A percentile compares a stretch with the other conserved stretches of the same genome.
phyloP scores from a whole-genome alignment of 805 yeast species.

The Saccharomycopsis fodiens region DNA sequence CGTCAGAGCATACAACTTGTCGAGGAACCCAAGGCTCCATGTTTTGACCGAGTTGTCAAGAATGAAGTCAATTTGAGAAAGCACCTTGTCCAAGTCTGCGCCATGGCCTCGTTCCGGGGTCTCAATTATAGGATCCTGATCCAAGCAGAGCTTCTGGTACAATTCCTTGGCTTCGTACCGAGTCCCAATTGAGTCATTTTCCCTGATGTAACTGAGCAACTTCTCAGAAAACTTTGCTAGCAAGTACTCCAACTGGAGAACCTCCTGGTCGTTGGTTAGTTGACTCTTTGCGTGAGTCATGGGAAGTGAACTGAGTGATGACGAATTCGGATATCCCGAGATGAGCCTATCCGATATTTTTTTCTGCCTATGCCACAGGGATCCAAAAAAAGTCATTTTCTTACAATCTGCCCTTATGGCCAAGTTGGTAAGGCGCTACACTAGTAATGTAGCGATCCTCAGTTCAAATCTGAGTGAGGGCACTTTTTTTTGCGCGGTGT shows the following conservation, averaged over 20 bases:
- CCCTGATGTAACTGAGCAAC: neutral
- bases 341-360: neutral
- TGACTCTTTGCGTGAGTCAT: neutral
- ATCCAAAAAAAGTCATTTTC: neutral
- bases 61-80: slow-evolving; percentile 24
- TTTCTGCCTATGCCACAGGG: neutral
- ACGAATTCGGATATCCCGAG: too few species aligned
- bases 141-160: neutral
- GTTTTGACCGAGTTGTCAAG: slow-evolving; percentile 67
- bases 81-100: neutral
- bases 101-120: slow-evolving; percentile 1
- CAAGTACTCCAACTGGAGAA: slow-evolving; percentile 3
- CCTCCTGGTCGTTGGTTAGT: slow-evolving; percentile 1
- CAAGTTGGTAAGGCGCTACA: slow-evolving; percentile 35
- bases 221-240: neutral
- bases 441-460: slow-evolving; percentile 34
- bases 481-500: slow-evolving; percentile 18
- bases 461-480: slow-evolving; percentile 33
- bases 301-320: too few species aligned
- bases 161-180: slow-evolving; percentile 3
- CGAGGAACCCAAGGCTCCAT: slow-evolving; percentile 83
- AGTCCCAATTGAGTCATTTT: slow-evolving; percentile 1
- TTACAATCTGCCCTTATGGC: slow-evolving; percentile 28
- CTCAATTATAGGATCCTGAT: neutral
- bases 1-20: slow-evolving; percentile 77